Evolutionary conservation across 192 early-diverging fungal genomes (phyloP).

Genomic region (Rhizoclosmatium globosum): DNA sequence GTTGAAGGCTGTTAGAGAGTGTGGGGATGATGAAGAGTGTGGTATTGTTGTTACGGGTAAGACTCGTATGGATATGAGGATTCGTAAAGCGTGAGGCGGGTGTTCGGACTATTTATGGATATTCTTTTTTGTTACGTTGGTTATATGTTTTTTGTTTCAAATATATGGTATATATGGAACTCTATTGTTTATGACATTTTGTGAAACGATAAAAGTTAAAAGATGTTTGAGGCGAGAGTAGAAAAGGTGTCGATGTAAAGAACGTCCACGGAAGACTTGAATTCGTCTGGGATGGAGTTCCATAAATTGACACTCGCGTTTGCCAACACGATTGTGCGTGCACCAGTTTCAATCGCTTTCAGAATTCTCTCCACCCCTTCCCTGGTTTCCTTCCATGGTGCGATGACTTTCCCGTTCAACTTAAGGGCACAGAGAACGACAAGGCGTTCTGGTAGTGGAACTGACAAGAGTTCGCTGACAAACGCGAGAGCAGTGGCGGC

Average conservation of each 20-base stretch:
- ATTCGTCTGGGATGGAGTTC: background rate
- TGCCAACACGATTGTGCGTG: background rate
- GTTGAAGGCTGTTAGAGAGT: conserved; percentile 47
- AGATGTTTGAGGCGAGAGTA: too few species aligned
- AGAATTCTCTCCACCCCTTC: background rate
- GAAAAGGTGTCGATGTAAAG: too few species aligned
- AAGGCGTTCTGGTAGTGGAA: background rate
- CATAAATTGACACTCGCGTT: background rate
- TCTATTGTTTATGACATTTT: too few species aligned
- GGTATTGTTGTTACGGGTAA: conserved; percentile 40
- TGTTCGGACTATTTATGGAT: background rate
- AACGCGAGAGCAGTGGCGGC: background rate
- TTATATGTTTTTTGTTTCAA: background rate
- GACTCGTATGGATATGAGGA: conserved; percentile 42
- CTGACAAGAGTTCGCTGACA: background rate
- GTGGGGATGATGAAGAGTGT: conserved; percentile 41
- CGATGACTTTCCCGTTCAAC: background rate
- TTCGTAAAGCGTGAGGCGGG: conserved; percentile 27
- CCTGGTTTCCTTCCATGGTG: background rate
- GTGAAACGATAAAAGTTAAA: too few species aligned
- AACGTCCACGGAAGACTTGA: background rate
- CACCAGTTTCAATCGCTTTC: background rate
- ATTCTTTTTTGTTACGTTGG: background rate
- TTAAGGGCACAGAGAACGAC: background rate
- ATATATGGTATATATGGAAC: too few species aligned